phyloP scores from a whole-genome alignment of 129 eudicot genomes.

The Logfia minima region DNA sequence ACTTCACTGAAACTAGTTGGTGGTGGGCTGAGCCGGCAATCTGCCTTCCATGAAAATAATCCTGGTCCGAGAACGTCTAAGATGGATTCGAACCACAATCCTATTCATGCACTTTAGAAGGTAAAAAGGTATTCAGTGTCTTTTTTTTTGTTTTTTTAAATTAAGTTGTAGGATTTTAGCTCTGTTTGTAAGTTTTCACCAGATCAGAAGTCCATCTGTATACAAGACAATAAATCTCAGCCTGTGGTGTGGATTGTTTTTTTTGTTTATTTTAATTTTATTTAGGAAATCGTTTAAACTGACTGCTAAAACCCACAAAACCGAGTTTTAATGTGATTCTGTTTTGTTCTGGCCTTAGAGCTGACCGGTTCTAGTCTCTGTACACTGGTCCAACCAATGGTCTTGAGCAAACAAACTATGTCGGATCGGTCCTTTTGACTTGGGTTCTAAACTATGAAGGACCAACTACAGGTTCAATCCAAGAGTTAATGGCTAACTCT shows the following conservation, averaged over 20 bases:
- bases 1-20: conserved; percentile 61
- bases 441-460: not conserved
- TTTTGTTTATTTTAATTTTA: not conserved
- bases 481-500: too few relatives aligned
- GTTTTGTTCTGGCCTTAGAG: not conserved
- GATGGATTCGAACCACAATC: conserved; percentile 51
- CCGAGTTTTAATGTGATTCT: not conserved
- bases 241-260: conserved; percentile 23
- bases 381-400: not conserved
- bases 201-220: conserved; percentile 34
- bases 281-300: not conserved
- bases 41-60: conserved; percentile 81
- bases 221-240: conserved; percentile 48
- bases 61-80: conserved; percentile 49
- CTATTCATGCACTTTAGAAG: conserved; percentile 68
- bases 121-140: conserved; percentile 15
- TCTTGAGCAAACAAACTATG: too few relatives aligned
- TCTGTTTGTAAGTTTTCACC: conserved; percentile 25
- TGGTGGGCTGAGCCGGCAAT: conserved; percentile 70
- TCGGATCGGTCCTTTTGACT: not conserved
- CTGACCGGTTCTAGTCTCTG: not conserved
- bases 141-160: not conserved
- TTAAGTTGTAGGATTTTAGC: conserved; percentile 30
- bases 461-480: too few relatives aligned
- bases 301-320: not conserved